Conservation (phyloP, 2,329 filamentous ascomycete species). For the Grosmannia clavigera region DNA sequence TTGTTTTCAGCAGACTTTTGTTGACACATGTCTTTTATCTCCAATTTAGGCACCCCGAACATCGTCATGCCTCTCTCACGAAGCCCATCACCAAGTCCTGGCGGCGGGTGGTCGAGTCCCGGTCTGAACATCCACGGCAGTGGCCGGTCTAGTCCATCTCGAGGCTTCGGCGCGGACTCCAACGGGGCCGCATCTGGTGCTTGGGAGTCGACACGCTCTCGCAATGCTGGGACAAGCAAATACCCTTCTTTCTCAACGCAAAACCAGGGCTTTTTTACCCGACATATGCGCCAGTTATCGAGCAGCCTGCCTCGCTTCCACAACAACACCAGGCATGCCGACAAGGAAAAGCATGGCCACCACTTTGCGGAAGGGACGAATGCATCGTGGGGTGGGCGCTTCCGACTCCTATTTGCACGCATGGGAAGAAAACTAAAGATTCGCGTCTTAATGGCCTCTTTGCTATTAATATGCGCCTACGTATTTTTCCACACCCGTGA, state of each 20-base stretch:
- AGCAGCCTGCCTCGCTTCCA: slow-evolving; percentile 66
- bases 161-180: slow-evolving; percentile 31
- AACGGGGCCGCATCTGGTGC: slow-evolving; percentile 47
- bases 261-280: slow-evolving; percentile 76
- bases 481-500: slow-evolving; percentile 64
- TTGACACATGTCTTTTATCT: not conserved
- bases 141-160: slow-evolving; percentile 55
- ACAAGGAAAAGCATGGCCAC: slow-evolving; percentile 65
- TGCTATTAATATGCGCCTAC: slow-evolving; percentile 48
- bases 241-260: slow-evolving; percentile 71
- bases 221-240: slow-evolving; percentile 51
- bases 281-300: slow-evolving; percentile 71
- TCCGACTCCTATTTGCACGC: slow-evolving; percentile 32
- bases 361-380: slow-evolving; percentile 40
- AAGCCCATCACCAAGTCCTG: slow-evolving; percentile 73
- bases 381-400: slow-evolving; percentile 32
- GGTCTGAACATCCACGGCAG: slow-evolving; percentile 59
- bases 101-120: slow-evolving; percentile 81
- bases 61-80: slow-evolving; percentile 70
- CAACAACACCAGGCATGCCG: slow-evolving; percentile 35
- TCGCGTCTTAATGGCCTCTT: slow-evolving; percentile 44
- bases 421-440: slow-evolving; percentile 55
- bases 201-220: slow-evolving; percentile 53
- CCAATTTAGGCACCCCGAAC: slow-evolving; percentile 38
- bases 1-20: not conserved